Conservation (phyloP, 805 yeast species). For the Yarrowia osloensis region DNA sequence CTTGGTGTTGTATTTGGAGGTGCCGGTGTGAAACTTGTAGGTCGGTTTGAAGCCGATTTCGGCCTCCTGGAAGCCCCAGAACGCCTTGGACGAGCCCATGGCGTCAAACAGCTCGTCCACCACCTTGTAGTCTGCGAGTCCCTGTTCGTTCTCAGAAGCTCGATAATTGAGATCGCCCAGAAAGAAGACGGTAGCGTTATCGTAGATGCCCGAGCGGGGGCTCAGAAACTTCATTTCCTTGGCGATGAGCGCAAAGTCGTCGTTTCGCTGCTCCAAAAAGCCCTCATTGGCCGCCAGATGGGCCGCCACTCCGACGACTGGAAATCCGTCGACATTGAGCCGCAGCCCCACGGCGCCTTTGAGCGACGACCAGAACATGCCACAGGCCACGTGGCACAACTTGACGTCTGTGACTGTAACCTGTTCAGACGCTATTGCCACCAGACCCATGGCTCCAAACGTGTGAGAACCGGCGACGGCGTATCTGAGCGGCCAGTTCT, state of each 20-base stretch:
- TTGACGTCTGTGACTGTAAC: constrained; percentile 53
- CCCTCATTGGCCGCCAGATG: constrained; percentile 87
- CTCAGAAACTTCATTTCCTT: constrained; percentile 53
- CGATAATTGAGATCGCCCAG: constrained; percentile 89
- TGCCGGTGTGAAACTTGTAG: constrained; percentile 62
- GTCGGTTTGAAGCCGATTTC: constrained; percentile 73
- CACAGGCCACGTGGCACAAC: constrained; percentile 44
- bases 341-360: constrained; percentile 76
- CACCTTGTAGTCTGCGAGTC: constrained; percentile 38
- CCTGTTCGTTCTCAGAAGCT: constrained; percentile 42
- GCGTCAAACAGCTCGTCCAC: constrained; percentile 56
- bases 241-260: constrained; percentile 53
- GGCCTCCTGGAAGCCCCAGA: constrained; percentile 68
- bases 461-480: neutral
- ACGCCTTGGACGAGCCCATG: constrained; percentile 48
- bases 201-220: constrained; percentile 34
- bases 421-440: constrained; percentile 34
- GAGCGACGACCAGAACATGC: constrained; percentile 59
- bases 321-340: constrained; percentile 43
- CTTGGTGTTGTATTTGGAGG: constrained; percentile 54
- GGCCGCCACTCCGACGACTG: constrained; percentile 59
- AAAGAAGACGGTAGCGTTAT: constrained; percentile 65
- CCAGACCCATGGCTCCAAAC: constrained; percentile 36
- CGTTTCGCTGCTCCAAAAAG: constrained; percentile 53
- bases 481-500: neutral